These are phyloP conservation scores for Monilinia fructicola DNA, from an alignment of 2,329 filamentous ascomycete species.

Conservation along the genomic window DNA sequence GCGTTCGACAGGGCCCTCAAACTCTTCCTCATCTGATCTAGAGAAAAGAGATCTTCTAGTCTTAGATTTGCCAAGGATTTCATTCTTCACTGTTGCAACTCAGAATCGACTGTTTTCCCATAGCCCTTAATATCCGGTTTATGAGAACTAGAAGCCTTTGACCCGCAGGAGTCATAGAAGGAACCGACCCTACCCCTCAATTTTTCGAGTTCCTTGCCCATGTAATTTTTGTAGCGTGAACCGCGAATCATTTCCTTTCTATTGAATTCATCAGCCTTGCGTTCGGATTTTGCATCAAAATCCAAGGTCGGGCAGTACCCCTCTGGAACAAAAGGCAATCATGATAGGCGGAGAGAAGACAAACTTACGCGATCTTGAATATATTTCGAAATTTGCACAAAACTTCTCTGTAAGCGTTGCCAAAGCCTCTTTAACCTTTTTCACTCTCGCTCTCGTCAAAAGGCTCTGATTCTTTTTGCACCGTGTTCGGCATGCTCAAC, in stretches of 20 bases:
- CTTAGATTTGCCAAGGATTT: not conserved
- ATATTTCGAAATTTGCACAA: not conserved
- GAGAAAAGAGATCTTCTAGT: not conserved
- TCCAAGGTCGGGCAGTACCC: not conserved
- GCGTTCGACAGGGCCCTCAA: not conserved
- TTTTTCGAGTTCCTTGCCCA: not conserved
- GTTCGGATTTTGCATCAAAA: not conserved
- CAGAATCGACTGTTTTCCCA: not conserved
- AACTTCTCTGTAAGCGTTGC: not conserved
- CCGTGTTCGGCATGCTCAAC: not conserved
- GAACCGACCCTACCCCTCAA: not conserved
- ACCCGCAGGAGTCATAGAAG: not conserved
- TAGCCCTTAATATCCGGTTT: not conserved
- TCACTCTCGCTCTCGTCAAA: not conserved
- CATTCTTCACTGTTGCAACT: not conserved
- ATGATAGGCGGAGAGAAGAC: no score
- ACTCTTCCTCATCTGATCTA: not conserved
- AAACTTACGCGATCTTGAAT: slow-evolving; percentile 1
- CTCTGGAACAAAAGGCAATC: not conserved
- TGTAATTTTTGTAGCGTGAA: not conserved
- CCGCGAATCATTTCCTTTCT: not conserved
- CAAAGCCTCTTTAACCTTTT: not conserved
- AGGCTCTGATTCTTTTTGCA: not conserved
- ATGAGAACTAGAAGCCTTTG: not conserved
- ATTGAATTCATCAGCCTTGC: not conserved